Evolutionary conservation across 2,329 filamentous ascomycete species (phyloP), one percentile per base, ranked within the genome.

Genomic region (Penicillium sp.): DNA sequence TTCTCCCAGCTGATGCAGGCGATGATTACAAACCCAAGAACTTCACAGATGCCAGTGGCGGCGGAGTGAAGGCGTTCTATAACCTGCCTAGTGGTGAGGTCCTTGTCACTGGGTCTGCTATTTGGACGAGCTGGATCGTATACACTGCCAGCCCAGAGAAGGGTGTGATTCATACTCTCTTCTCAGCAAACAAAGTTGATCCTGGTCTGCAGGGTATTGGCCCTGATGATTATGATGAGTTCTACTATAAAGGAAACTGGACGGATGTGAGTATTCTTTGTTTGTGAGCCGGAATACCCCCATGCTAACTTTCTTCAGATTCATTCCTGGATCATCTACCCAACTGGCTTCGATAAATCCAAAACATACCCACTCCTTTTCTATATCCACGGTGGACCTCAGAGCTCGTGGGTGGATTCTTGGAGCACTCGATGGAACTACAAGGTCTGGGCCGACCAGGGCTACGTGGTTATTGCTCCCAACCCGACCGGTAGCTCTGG

Each of bases 381-480:
- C 68, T 77, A 92, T 37, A 89, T 95, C 58, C 91, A 96, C 67
- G 91, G 91, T 51, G 91, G 91, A 0, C 91, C 91, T 0, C 90
- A 94, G 70, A 84, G 87, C 19, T 84, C 89, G 0, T 93, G 89
- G 87, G 77, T 73, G 28, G 88, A 94, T 66, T 79, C 81, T 24
- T 95, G 91, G 90, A 88, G 83, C 70, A 91, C 87, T 2, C 81
- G 91, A 16, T 96, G 91, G 91, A 95, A 95, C 69, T 88, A 89
- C 1, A 90, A 89, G 55, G 82, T 93, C 9, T 95, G 91, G 68
- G 91, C 91, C 3, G 91, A 95, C 71, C 90, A 93, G 74, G 91
- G 91, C 42, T 96, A 94, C 68, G 83, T 96, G 3, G 90, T 89
- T 19, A 85, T 96, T 43, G 82, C 86, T 46, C 90, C 91, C 9